Percentiles rank a stretch among this genome's conserved stretches.
phyloP scores from a whole-genome alignment of 2,329 filamentous ascomycete genomes.

The Cladorrhinum sp. region DNA sequence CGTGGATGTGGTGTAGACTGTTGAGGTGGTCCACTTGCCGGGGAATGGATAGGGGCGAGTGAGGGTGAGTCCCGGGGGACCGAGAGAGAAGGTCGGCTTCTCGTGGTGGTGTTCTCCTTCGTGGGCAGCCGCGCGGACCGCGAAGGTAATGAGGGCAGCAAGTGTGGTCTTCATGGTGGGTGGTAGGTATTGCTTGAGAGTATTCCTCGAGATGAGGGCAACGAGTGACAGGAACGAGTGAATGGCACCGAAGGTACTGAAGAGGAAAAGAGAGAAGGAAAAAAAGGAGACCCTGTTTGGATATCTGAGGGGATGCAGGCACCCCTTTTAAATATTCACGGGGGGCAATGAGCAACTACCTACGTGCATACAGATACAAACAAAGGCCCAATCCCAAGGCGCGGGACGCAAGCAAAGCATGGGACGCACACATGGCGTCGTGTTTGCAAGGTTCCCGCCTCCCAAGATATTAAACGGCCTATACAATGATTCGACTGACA shows the following conservation, averaged over 20 bases:
- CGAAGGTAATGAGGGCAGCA: constrained; percentile 23
- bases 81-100: constrained; percentile 12
- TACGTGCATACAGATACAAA: neutral
- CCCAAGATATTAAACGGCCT: neutral
- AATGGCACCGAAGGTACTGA: constrained; percentile 25
- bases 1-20: constrained; percentile 38
- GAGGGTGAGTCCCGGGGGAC: constrained; percentile 21
- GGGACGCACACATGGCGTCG: neutral
- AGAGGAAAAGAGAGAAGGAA: constrained; percentile 8
- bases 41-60: constrained; percentile 7
- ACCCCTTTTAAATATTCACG: neutral
- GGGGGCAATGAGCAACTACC: neutral
- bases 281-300: constrained; percentile 11
- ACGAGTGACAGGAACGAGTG: constrained; percentile 27
- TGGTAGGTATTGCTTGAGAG: constrained; percentile 5
- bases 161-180: constrained; percentile 27
- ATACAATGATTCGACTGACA: neutral
- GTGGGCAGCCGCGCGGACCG: constrained; percentile 23
- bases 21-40: constrained; percentile 42
- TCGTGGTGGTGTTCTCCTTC: constrained; percentile 9
- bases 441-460: neutral
- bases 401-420: constrained; percentile 4
- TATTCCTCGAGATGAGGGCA: constrained; percentile 10
- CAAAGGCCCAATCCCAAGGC: neutral
- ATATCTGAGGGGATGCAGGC: neutral